These are phyloP conservation scores for Botryotinia convoluta DNA, from an alignment of 2,329 filamentous ascomycete species.

Conservation along the genomic window DNA sequence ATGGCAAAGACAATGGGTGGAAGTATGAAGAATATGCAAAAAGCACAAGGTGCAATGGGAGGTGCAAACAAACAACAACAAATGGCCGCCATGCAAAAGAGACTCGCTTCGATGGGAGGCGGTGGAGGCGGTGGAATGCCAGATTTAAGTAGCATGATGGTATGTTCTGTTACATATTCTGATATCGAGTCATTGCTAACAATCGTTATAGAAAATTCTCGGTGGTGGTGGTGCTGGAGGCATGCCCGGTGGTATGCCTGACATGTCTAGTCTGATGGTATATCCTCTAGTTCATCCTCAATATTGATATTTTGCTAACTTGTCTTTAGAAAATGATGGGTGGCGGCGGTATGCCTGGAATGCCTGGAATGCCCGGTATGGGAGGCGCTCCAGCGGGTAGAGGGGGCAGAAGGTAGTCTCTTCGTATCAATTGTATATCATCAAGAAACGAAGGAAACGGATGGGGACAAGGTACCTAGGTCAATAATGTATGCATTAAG, in stretches of 20 bases:
- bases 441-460: conserved; percentile 10
- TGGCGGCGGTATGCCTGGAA: conserved; percentile 39
- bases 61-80: conserved; percentile 91
- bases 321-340: conserved; percentile 49
- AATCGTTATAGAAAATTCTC: conserved; percentile 65
- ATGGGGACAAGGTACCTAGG: conserved; percentile 3
- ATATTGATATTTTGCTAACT: not conserved
- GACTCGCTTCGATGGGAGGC: conserved; percentile 88
- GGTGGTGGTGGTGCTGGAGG: conserved; percentile 61
- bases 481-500: conserved; percentile 21
- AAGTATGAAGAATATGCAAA: conserved; percentile 96
- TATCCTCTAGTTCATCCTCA: not conserved
- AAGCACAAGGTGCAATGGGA: conserved; percentile 85
- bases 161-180: not conserved
- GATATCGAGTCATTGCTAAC: not conserved
- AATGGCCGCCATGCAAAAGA: conserved; percentile 95
- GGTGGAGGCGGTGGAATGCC: conserved; percentile 66
- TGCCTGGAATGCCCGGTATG: conserved; percentile 45
- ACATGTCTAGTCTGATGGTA: conserved; percentile 50
- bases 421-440: conserved; percentile 1
- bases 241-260: conserved; percentile 55
- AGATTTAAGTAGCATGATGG: conserved; percentile 79
- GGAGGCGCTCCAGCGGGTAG: conserved; percentile 29
- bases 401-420: conserved; percentile 31
- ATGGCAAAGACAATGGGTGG: conserved; percentile 99